A percentile compares a stretch with the other conserved stretches of the same genome.
Conservation (phyloP, 2,329 filamentous ascomycete species). For the Neurospora sp. region DNA sequence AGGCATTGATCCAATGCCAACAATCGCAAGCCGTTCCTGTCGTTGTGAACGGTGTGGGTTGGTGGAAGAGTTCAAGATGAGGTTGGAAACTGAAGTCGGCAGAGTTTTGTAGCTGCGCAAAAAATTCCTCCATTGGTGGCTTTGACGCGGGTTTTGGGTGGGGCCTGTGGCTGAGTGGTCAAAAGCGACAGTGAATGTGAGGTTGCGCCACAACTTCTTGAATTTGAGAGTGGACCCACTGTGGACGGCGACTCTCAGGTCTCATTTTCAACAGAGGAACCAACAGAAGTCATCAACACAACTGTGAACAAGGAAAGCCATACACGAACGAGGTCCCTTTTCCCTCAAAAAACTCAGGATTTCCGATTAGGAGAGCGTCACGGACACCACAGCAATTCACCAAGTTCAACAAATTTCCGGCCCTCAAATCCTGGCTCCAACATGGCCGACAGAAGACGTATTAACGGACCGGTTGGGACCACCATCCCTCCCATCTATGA, state of each 20-base stretch:
- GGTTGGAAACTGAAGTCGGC: slow-evolving; percentile 4
- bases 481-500: slow-evolving; percentile 62
- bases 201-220: not conserved
- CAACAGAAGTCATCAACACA: not conserved
- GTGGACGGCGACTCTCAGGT: not conserved
- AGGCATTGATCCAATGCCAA: not conserved
- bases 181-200: not conserved
- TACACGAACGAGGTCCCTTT: too few relatives aligned
- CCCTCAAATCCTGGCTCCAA: not conserved
- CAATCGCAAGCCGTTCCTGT: not conserved
- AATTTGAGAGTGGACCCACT: not conserved
- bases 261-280: not conserved
- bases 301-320: not conserved
- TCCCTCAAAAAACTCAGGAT: not conserved
- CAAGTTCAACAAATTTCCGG: not conserved
- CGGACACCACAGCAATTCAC: not conserved
- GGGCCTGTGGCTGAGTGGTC: not conserved
- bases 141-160: not conserved
- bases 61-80: not conserved
- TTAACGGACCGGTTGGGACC: slow-evolving; percentile 75
- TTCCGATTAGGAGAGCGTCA: not conserved
- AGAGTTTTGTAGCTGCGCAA: slow-evolving; percentile 2
- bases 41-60: not conserved
- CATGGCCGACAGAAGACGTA: slow-evolving; percentile 78
- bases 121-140: not conserved